Evolutionary conservation across 108 stramenopile species (phyloP).

Genomic region (Cyclotella choctawhatcheeana): DNA sequence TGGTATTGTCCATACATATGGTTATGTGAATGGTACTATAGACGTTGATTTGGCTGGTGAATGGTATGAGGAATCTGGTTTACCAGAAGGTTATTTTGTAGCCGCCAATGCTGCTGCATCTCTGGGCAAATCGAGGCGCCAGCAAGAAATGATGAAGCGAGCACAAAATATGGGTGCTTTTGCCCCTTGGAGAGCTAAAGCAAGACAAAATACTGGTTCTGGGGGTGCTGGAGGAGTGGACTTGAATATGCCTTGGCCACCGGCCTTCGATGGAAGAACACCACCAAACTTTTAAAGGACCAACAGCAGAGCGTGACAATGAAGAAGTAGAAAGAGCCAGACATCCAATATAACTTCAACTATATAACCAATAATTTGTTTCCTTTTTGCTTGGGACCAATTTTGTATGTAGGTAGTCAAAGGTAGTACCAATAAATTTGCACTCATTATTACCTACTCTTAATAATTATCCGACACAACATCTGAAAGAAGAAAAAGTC

Average conservation of each 20-base stretch:
- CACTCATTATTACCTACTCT: too few relatives aligned
- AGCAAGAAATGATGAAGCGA: slow-evolving; percentile 2
- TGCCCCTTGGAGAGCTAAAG: not conserved
- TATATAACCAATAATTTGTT: too few relatives aligned
- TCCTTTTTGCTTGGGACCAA: too few relatives aligned
- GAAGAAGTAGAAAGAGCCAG: too few relatives aligned
- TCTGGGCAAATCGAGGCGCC: not conserved
- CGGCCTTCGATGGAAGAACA: not conserved
- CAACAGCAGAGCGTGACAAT: too few relatives aligned
- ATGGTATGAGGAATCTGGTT: slow-evolving; percentile 2
- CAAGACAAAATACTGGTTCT: not conserved
- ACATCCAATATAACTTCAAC: too few relatives aligned
- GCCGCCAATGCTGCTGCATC: not conserved
- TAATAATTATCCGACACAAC: too few relatives aligned
- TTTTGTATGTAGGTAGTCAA: too few relatives aligned
- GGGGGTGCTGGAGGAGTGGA: slow-evolving; percentile 1
- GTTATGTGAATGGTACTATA: slow-evolving; percentile 5
- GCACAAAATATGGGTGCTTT: not conserved
- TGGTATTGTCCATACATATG: slow-evolving; percentile 9
- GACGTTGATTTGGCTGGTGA: not conserved
- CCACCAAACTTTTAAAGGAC: slow-evolving; percentile 3
- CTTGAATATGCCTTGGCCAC: slow-evolving; percentile 7
- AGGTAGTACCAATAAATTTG: too few relatives aligned
- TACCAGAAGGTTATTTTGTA: slow-evolving; percentile 8
- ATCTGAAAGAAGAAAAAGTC: too few relatives aligned